These are phyloP conservation scores for Boletus vermiculosoides DNA, from an alignment of 768 basidiomycete genomes.

Conservation along the genomic window DNA sequence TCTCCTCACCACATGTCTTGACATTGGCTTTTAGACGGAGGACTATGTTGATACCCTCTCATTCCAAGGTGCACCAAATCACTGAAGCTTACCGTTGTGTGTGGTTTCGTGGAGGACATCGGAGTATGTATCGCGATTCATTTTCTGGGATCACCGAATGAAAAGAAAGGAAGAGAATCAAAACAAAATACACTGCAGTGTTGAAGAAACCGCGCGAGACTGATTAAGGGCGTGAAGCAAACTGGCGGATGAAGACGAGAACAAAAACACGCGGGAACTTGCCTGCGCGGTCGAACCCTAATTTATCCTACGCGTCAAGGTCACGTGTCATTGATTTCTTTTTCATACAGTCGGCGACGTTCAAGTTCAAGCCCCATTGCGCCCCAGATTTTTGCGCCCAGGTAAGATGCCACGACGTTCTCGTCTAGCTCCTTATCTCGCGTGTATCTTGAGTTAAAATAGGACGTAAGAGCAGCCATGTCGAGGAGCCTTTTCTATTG, in stretches of 20 bases:
- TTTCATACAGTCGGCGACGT: neutral
- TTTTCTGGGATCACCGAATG: constrained; percentile 10
- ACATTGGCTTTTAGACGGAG: constrained; percentile 1
- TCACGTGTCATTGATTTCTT: constrained; percentile 29
- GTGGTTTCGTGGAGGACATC: constrained; percentile 44
- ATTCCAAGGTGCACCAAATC: neutral
- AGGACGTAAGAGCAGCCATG: constrained; percentile 21
- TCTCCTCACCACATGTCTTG: constrained; percentile 11
- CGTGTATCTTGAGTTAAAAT: neutral
- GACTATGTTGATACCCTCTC: neutral
- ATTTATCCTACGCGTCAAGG: constrained; percentile 31
- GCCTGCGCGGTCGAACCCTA: constrained; percentile 4
- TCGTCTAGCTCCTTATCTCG: constrained; percentile 1
- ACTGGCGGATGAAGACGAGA: constrained; percentile 16
- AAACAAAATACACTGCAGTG: constrained; percentile 3
- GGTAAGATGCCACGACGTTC: constrained; percentile 9
- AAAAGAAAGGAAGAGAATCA: constrained; percentile 17
- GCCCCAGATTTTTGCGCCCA: neutral
- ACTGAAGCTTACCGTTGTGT: constrained; percentile 29
- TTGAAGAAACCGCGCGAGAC: constrained; percentile 13
- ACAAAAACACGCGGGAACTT: constrained; percentile 30
- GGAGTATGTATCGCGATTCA: constrained; percentile 35
- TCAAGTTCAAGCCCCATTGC: neutral
- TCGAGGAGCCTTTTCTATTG: constrained; percentile 45
- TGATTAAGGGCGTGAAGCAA: constrained; percentile 28